Evolutionary conservation across 441 rosid genomes (phyloP), one percentile per base, ranked within the genome.

Genomic region (Pelargonium myrrhifolium): DNA sequence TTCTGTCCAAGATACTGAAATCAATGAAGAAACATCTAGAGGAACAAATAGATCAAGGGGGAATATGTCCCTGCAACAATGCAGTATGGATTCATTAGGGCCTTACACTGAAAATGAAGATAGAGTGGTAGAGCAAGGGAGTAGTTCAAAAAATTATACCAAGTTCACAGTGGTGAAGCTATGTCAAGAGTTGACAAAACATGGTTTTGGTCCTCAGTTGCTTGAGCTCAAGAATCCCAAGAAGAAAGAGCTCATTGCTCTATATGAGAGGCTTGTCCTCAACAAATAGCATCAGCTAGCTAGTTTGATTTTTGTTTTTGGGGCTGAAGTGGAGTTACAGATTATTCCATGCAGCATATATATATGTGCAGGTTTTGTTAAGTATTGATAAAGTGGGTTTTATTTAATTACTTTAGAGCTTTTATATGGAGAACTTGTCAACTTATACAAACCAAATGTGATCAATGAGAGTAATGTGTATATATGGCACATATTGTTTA

Each of bases 161-260:
- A 94, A 90, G 85, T 87, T 90, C 67, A 89, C 96, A 0, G 77
- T 90, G 51, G 86, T 77, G 75, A 88, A 79, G 72, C 93, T 94
- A 1, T 92, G 80, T 85, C 91, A 86, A 73, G 99, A 94, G 26
- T 87, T 94, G 61, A 92, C 96, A 0, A 94, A 82, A 77, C 87
- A 86, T 62, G 87, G 89, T 69, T 90, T 83, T 9, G 99, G 93
- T 3, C 93, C 83, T 0, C 86, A 89, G 79, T 76, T 94, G 40
- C 89, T 92, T 56, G 86, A 85, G 72, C 61, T 88, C 72, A 89
- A 79, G 69, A 91, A 80, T 74, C 88, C 88, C 20, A 85, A 75
- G 79, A 94, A 88, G 87, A 88, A 86, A 76, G 99, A 94, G 49
- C 81, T 94, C 72, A 76, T 94, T 42, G 88, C 92, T 2, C 79